A percentile compares a stretch with the other conserved stretches of the same genome.
phyloP scores from a whole-genome alignment of 768 basidiomycete genomes.

The Agrocybe praecox region DNA sequence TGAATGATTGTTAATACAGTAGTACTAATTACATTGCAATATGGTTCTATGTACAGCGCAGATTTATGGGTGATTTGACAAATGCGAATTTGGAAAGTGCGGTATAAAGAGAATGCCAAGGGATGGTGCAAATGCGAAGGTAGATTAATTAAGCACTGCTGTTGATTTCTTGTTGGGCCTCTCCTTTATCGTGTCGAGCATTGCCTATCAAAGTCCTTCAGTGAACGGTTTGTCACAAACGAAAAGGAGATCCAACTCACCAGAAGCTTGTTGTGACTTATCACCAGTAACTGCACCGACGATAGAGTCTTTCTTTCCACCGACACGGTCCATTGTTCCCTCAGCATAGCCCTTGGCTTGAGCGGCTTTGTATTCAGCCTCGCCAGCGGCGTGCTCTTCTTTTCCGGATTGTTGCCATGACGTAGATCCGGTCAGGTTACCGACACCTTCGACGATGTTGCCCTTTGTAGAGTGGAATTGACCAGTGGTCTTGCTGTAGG shows the following conservation, averaged over 20 bases:
- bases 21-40: no score
- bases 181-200: conserved; percentile 29
- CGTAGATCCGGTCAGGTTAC: conserved; percentile 47
- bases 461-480: conserved; percentile 48
- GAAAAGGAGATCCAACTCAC: conserved; percentile 24
- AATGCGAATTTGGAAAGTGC: no score
- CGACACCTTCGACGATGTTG: conserved; percentile 39
- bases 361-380: conserved; percentile 51
- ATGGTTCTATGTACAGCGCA: no score
- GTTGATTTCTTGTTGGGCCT: conserved; percentile 54
- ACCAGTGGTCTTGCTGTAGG: conserved; percentile 41
- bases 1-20: no score
- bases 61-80: no score
- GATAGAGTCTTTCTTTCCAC: conserved; percentile 49
- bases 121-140: no score
- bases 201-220: conserved; percentile 41
- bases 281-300: conserved; percentile 56
- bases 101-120: no score
- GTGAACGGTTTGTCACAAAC: background rate
- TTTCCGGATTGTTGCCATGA: conserved; percentile 50
- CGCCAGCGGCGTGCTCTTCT: conserved; percentile 53
- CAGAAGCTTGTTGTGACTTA: conserved; percentile 41
- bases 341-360: conserved; percentile 53
- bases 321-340: conserved; percentile 46
- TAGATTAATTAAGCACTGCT: conserved; percentile 21